Evolutionary conservation across 73 alveolate species (phyloP).

Genomic region (Loxodes magnus): DNA sequence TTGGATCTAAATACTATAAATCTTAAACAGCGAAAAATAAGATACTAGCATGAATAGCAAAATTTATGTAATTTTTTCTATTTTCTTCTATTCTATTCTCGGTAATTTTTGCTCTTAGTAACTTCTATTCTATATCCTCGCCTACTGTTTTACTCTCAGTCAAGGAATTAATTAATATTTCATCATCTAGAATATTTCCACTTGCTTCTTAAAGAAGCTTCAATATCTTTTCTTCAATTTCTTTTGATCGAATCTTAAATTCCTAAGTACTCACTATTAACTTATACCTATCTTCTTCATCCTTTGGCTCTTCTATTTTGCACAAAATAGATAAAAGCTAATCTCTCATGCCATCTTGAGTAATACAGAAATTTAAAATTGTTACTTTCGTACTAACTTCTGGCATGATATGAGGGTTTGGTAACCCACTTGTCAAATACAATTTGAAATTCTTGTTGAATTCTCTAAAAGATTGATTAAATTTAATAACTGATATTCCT

Average conservation of each 20-base stretch:
- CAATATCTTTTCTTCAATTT: slow-evolving; percentile 74
- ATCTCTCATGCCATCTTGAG: slow-evolving; percentile 96
- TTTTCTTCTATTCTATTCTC: slow-evolving; percentile 78
- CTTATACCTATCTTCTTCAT: slow-evolving; percentile 85
- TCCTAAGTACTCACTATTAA: slow-evolving; percentile 67
- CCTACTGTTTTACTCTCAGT: slow-evolving; percentile 72
- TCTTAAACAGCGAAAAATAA: slow-evolving; percentile 78
- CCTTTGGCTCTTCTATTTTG: slow-evolving; percentile 88
- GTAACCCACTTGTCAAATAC: slow-evolving; percentile 89
- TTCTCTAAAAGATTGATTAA: slow-evolving; percentile 44
- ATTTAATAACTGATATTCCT: slow-evolving; percentile 53
- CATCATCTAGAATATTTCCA: slow-evolving; percentile 78
- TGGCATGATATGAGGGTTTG: slow-evolving; percentile 97
- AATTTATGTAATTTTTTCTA: slow-evolving; percentile 77
- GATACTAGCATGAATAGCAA: slow-evolving; percentile 78
- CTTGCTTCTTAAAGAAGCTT: slow-evolving; percentile 65
- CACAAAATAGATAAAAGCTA: slow-evolving; percentile 82
- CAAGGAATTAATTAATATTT: slow-evolving; percentile 65
- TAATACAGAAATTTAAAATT: slow-evolving; percentile 91
- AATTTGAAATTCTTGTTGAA: slow-evolving; percentile 86
- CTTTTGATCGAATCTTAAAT: slow-evolving; percentile 56
- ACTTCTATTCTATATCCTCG: slow-evolving; percentile 79
- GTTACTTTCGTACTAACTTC: slow-evolving; percentile 95
- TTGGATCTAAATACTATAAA: slow-evolving; percentile 79
- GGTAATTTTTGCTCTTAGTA: slow-evolving; percentile 73